A percentile compares a stretch with the other conserved stretches of the same genome.
These are phyloP conservation scores for Mycena epipterygia DNA, from an alignment of 768 basidiomycete species.

Conservation along the genomic window DNA sequence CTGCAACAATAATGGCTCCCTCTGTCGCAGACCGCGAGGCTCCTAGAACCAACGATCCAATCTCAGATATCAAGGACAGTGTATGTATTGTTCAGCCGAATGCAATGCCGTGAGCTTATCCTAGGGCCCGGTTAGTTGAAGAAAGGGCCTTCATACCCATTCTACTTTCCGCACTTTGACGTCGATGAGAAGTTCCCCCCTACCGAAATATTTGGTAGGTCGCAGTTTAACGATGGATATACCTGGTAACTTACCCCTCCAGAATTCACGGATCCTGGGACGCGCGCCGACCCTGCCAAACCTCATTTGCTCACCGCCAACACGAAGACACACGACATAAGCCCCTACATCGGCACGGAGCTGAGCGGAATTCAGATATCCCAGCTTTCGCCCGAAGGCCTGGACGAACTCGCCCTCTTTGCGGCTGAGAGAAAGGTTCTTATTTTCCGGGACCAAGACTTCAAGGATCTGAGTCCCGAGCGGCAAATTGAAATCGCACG, in stretches of 20 bases:
- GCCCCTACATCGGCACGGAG: constrained; percentile 67
- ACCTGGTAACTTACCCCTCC: not conserved
- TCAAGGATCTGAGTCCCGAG: constrained; percentile 68
- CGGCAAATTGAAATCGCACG: constrained; percentile 66
- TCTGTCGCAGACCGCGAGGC: constrained; percentile 45
- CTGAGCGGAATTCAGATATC: constrained; percentile 66
- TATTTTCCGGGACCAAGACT: constrained; percentile 72
- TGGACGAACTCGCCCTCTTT: constrained; percentile 66
- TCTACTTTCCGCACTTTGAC: constrained; percentile 63
- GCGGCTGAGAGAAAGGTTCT: constrained; percentile 68
- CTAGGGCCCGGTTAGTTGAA: constrained; percentile 7
- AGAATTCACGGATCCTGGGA: constrained; percentile 56
- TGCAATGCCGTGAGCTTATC: constrained; percentile 1
- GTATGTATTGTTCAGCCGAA: constrained; percentile 15
- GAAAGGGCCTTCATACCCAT: constrained; percentile 62
- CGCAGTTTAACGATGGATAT: not conserved
- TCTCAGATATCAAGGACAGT: constrained; percentile 28
- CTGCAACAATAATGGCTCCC: constrained; percentile 43
- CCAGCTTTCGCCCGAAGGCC: constrained; percentile 62
- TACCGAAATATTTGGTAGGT: constrained; percentile 60
- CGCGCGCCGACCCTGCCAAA: constrained; percentile 63
- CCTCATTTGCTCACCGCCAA: constrained; percentile 62
- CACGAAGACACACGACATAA: constrained; percentile 54
- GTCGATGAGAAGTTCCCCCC: constrained; percentile 64
- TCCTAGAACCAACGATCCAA: constrained; percentile 18